A percentile compares a stretch with the other conserved stretches of the same genome.
These are phyloP conservation scores for Luffa aegyptiaca DNA, from an alignment of 306 rosid genomes.

Conservation along the genomic window DNA sequence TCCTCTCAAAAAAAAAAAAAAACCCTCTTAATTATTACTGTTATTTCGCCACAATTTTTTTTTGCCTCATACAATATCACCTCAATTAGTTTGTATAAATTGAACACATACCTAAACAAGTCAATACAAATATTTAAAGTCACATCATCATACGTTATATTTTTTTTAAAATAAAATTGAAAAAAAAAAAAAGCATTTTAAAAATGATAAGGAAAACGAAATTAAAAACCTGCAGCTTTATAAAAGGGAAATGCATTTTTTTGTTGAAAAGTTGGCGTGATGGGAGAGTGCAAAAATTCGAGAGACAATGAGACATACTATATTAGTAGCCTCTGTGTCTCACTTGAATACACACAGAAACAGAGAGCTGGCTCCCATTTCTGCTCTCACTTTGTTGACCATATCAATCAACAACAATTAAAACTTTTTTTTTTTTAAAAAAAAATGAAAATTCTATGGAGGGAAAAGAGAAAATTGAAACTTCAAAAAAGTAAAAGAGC, in stretches of 20 bases:
- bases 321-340: not conserved
- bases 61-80: too few species aligned
- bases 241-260: not conserved
- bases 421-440: too few species aligned
- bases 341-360: not conserved
- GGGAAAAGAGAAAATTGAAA: not conserved
- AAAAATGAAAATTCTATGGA: not conserved
- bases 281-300: not conserved
- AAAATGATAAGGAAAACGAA: not conserved
- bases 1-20: too few species aligned
- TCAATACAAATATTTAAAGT: too few species aligned
- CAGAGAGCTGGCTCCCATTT: not conserved
- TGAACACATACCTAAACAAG: too few species aligned
- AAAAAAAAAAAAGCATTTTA: not conserved
- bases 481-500: not conserved
- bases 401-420: too few species aligned
- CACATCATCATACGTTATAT: too few species aligned
- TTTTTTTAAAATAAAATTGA: not conserved
- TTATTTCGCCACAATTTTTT: too few species aligned
- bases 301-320: not conserved
- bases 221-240: not conserved
- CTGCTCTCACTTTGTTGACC: slow-evolving; percentile 7
- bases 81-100: too few species aligned
- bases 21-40: too few species aligned
- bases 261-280: not conserved